A percentile compares a stretch with the other conserved stretches of the same genome.
phyloP scores from a whole-genome alignment of 176 grass and related monocot genomes.

The Pontederia crassipes region DNA sequence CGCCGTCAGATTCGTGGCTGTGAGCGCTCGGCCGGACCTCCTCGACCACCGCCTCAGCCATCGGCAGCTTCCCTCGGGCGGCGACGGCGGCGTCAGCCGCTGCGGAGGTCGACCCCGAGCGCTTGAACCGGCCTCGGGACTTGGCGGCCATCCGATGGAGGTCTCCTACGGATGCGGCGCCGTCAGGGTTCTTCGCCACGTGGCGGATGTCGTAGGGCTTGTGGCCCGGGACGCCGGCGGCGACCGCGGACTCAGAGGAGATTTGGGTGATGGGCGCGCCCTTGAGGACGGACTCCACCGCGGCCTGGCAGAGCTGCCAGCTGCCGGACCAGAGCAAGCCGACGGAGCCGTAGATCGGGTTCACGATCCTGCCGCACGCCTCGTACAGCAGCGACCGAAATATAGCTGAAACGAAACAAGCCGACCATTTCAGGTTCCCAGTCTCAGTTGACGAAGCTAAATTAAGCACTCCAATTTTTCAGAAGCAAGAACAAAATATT shows the following conservation, averaged over 20 bases:
- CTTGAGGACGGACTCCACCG: conserved; percentile 15
- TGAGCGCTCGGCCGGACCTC: conserved; percentile 1
- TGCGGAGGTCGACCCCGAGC: conserved; percentile 7
- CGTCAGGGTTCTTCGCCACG: conserved; percentile 11
- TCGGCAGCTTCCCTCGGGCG: conserved; percentile 11
- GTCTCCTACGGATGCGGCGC: neutral
- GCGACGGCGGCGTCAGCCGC: conserved; percentile 1
- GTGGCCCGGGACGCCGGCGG: conserved; percentile 11
- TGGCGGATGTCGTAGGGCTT: conserved; percentile 34
- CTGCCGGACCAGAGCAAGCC: conserved; percentile 1
- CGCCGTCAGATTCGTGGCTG: conserved; percentile 19
- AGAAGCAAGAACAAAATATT: neutral
- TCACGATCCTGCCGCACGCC: conserved; percentile 1
- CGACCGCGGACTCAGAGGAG: conserved; percentile 1
- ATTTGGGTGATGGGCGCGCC: conserved; percentile 17
- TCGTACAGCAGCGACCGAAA: conserved; percentile 23
- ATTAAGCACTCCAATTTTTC: neutral
- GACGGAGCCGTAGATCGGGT: neutral
- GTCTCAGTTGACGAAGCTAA: neutral
- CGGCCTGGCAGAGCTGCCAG: conserved; percentile 4
- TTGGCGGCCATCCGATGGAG: conserved; percentile 28
- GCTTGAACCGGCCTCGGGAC: conserved; percentile 37
- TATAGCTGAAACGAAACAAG: conserved; percentile 17
- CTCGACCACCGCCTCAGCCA: neutral
- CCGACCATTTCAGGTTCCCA: neutral